phyloP scores from a whole-genome alignment of 1,284 basidiomycete genomes.

The Papiliotrema nemorosa region DNA sequence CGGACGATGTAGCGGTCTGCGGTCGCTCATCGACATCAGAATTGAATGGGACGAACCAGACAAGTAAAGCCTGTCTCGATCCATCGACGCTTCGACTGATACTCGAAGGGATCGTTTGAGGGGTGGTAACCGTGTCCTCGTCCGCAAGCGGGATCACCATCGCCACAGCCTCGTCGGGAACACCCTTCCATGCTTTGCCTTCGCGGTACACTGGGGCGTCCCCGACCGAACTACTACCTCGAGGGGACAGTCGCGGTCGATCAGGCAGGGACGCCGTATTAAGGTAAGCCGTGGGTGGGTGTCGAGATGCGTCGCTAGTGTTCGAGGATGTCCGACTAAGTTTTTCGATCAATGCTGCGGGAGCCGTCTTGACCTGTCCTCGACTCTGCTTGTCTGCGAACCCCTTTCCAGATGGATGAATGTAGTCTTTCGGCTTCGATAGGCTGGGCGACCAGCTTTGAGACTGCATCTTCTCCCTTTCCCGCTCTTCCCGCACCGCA shows the following conservation, averaged over 20 bases:
- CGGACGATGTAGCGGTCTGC: slow-evolving; percentile 5
- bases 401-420: slow-evolving; percentile 14
- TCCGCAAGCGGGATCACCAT: slow-evolving; percentile 44
- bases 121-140: not conserved
- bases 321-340: not conserved
- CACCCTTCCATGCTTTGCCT: slow-evolving; percentile 45
- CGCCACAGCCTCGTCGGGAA: slow-evolving; percentile 47
- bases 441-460: slow-evolving; percentile 29
- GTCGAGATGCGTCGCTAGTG: not conserved
- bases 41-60: slow-evolving; percentile 49
- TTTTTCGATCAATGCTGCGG: not conserved
- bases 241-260: not conserved
- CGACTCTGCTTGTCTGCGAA: not conserved
- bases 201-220: slow-evolving; percentile 9
- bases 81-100: not conserved
- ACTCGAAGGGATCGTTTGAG: not conserved
- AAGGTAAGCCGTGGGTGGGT: not conserved
- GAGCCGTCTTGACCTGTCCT: not conserved
- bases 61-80: slow-evolving; percentile 35
- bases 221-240: not conserved
- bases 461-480: slow-evolving; percentile 32
- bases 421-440: slow-evolving; percentile 6
- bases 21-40: slow-evolving; percentile 15
- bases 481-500: slow-evolving; percentile 29
- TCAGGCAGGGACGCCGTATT: not conserved